Base-by-base conservation (phyloP, 208 protist species). In the Trypanosoma caninum region DNA sequence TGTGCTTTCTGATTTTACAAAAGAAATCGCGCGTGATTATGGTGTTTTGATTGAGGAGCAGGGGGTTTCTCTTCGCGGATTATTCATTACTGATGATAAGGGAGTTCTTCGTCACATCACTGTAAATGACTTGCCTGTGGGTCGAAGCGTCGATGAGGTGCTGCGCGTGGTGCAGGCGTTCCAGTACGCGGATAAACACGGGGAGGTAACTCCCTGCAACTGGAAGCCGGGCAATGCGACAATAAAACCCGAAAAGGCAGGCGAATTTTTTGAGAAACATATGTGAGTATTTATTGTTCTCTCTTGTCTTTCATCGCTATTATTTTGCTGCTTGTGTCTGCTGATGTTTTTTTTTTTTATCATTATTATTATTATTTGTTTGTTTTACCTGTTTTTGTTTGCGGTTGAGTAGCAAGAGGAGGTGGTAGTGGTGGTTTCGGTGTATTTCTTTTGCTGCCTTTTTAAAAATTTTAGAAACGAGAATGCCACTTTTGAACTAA, bases 121-220 rank as follows among this genome's bases (percentile, higher is more conserved):
- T 14, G 74, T 98, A 53, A 98, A 98, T 73, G 97, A 99, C 61
- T 77, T 98, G 4, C 94, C 96, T 18, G 96, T 99, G 11, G 97
- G 97, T 13, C 78, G 97, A 54, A 88, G 59, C 59, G 92, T 98
- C 6, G 95, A 99, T n/a, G 97, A 99, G 82, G 82, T 84, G 10
- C 76, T 99, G 4, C 94, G 98, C 42, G 77, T 99, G 2, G 73
- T 99, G 10, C 59, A 98, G 67, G 97, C 96, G 28, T 97, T 99
- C 72, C 91, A 98, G 76, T 98, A 93, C 68, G 78, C 85, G 4
- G 97, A 99, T 44, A 80, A 98, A 55, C 77, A 98, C 52, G 91
- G 89, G n/a, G 89, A 98, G 44, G 93, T 97, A 31, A 94, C 98
- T 78, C 88, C 97, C 30, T 88, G 97, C 79, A 95, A 95, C 59